These are phyloP conservation scores for Caryopteris hybrid DNA, from an alignment of 305 asterid species.

Conservation along the genomic window DNA sequence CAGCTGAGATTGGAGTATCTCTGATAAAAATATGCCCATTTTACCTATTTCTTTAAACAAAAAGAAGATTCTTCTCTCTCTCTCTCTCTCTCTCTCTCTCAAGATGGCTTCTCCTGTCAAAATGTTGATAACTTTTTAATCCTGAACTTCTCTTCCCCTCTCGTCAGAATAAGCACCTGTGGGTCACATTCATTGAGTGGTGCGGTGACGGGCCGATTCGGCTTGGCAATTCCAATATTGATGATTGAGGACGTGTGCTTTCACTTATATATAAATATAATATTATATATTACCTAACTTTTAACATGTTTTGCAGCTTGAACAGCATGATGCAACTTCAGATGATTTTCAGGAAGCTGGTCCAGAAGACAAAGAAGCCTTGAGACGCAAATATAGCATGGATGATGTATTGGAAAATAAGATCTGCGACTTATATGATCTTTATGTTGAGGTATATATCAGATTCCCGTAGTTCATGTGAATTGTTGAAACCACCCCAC, in stretches of 20 bases:
- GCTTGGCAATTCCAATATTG: too few species aligned
- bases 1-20: slow-evolving; percentile 2
- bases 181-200: too few species aligned
- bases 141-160: not conserved
- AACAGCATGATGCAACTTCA: slow-evolving; percentile 53
- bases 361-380: slow-evolving; percentile 55
- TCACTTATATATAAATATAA: slow-evolving; percentile 13
- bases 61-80: not conserved
- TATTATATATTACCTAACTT: not conserved
- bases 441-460: slow-evolving; percentile 54
- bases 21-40: not conserved
- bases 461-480: not conserved
- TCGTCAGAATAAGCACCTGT: not conserved
- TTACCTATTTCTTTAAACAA: not conserved
- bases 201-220: too few species aligned
- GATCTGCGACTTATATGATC: slow-evolving; percentile 76
- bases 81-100: too few species aligned
- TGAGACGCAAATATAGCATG: slow-evolving; percentile 52
- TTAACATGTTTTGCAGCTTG: slow-evolving; percentile 40
- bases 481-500: not conserved
- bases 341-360: slow-evolving; percentile 60
- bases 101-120: too few species aligned
- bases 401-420: slow-evolving; percentile 60
- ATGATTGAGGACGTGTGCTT: not conserved
- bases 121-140: not conserved